These are phyloP conservation scores for Fusarium sp. DNA, from an alignment of 2,329 filamentous ascomycete species.

Conservation along the genomic window DNA sequence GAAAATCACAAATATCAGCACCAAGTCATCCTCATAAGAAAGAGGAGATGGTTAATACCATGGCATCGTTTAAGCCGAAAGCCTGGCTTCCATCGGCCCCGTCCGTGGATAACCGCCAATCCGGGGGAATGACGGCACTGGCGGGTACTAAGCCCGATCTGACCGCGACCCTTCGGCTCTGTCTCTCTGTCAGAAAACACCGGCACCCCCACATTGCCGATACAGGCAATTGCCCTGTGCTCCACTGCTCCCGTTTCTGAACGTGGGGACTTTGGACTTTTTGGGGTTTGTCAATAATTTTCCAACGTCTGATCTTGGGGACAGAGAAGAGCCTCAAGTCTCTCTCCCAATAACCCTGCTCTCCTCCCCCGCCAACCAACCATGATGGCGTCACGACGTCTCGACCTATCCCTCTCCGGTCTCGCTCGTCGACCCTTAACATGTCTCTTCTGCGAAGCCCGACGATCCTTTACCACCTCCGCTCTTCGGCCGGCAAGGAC, in stretches of 20 bases:
- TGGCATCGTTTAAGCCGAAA: conserved; percentile 43
- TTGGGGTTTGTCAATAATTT: conserved; percentile 30
- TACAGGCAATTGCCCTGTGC: conserved; percentile 35
- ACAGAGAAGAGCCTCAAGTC: conserved; percentile 23
- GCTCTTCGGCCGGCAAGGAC: conserved; percentile 48
- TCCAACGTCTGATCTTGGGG: conserved; percentile 23
- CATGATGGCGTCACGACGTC: conserved; percentile 50
- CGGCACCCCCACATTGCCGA: conserved; percentile 33
- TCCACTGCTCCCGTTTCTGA: conserved; percentile 25
- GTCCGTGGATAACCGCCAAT: conserved; percentile 55
- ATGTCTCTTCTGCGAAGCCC: conserved; percentile 65
- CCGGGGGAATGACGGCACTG: conserved; percentile 45
- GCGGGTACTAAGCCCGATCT: conserved; percentile 38
- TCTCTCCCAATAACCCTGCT: neutral
- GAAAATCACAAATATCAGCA: conserved; percentile 17
- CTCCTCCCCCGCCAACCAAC: conserved; percentile 14
- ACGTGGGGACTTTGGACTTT: conserved; percentile 16
- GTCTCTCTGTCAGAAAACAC: conserved; percentile 2
- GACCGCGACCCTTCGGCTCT: conserved; percentile 37
- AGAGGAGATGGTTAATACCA: conserved; percentile 39
- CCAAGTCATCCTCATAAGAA: conserved; percentile 32
- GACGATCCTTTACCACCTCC: conserved; percentile 60
- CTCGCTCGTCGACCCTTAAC: conserved; percentile 52
- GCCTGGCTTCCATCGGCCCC: conserved; percentile 50
- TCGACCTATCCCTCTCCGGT: conserved; percentile 48